These are phyloP conservation scores for Tulasnella sp. DNA, from an alignment of 768 basidiomycete species.

Conservation along the genomic window DNA sequence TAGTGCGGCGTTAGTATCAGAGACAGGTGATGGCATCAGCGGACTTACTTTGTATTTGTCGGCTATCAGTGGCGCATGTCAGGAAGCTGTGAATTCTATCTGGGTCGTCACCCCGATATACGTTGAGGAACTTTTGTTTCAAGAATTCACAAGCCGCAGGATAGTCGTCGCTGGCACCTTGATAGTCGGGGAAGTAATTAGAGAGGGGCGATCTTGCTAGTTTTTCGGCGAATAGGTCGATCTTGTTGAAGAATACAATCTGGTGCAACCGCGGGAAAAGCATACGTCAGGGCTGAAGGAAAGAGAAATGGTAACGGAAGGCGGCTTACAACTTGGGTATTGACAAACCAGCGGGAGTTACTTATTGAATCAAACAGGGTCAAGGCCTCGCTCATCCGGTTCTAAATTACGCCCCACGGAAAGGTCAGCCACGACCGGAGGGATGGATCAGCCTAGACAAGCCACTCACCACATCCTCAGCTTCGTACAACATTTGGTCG, in stretches of 20 bases:
- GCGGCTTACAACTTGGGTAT: constrained; percentile 72
- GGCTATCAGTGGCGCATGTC: constrained; percentile 20
- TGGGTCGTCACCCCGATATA: constrained; percentile 62
- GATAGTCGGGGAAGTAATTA: constrained; percentile 90
- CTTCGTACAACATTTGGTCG: constrained; percentile 95
- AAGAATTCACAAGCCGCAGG: constrained; percentile 81
- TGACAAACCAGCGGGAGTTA: constrained; percentile 94
- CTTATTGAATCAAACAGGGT: constrained; percentile 97
- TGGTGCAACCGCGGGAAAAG: constrained; percentile 22
- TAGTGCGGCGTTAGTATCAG: background rate
- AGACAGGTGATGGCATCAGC: background rate
- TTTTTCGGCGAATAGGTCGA: constrained; percentile 92
- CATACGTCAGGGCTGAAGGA: background rate
- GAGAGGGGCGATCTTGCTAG: constrained; percentile 70
- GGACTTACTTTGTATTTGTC: constrained; percentile 18
- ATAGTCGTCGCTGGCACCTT: constrained; percentile 64
- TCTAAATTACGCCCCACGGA: constrained; percentile 46
- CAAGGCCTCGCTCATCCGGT: constrained; percentile 94
- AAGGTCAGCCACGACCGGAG: background rate
- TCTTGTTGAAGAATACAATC: constrained; percentile 95
- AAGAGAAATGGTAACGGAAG: background rate
- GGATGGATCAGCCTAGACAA: constrained; percentile 25
- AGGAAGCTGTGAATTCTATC: constrained; percentile 27
- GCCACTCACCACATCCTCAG: constrained; percentile 74
- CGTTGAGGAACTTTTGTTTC: constrained; percentile 67